A percentile compares a stretch with the other conserved stretches of the same genome.
phyloP scores from a whole-genome alignment of 306 rosid genomes.

The Acacia confusa region DNA sequence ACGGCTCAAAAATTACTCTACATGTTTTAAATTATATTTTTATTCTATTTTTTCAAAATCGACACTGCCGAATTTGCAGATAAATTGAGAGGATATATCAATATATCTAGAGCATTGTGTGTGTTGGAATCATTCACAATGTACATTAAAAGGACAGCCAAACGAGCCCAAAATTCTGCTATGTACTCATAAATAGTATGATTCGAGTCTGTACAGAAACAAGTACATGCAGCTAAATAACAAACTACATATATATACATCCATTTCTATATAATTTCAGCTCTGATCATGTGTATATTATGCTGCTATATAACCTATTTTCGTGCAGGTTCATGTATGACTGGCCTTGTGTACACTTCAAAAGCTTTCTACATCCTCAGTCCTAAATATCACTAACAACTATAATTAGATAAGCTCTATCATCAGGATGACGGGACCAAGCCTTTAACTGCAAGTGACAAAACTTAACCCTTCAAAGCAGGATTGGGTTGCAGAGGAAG shows the following conservation, averaged over 20 bases:
- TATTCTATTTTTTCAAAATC: background rate
- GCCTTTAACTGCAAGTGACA: background rate
- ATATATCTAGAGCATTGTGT: background rate
- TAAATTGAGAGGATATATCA: background rate
- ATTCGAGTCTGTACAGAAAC: slow-evolving; percentile 29
- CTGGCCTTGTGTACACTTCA: slow-evolving; percentile 30
- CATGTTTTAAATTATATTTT: no score
- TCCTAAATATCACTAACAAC: slow-evolving; percentile 26
- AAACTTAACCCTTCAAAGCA: slow-evolving; percentile 35
- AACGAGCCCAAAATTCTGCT: background rate
- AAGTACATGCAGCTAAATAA: slow-evolving; percentile 23
- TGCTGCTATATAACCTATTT: slow-evolving; percentile 27
- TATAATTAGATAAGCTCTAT: background rate
- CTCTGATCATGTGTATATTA: slow-evolving; percentile 7
- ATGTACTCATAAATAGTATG: background rate
- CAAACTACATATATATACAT: slow-evolving; percentile 6
- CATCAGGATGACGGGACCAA: background rate
- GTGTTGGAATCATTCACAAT: background rate
- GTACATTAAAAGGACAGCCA: background rate
- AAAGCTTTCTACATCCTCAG: slow-evolving; percentile 3
- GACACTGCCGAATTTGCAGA: background rate
- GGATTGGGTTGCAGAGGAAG: slow-evolving; percentile 46
- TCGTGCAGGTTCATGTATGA: slow-evolving; percentile 12
- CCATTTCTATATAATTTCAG: background rate
- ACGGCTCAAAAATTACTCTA: no score